phyloP scores from a whole-genome alignment of 225 moss, liverwort and hornwort species.

The Polytrichum formosum region DNA sequence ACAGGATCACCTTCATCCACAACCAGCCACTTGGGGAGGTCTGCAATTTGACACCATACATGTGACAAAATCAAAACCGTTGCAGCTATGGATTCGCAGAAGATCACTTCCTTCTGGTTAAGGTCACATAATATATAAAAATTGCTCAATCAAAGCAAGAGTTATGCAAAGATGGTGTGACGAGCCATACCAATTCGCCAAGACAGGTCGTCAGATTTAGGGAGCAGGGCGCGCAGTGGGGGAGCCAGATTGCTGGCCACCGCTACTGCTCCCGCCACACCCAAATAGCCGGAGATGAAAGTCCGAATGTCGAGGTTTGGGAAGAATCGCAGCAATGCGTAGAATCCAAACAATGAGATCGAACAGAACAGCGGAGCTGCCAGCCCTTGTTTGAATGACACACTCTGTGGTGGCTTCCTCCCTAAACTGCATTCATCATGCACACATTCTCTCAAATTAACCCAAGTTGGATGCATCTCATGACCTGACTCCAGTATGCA shows the following conservation, averaged over 20 bases:
- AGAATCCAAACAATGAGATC: conserved; percentile 85
- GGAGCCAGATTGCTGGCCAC: conserved; percentile 86
- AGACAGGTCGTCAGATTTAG: conserved; percentile 37
- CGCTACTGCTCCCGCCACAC: conserved; percentile 82
- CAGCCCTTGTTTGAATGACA: conserved; percentile 90
- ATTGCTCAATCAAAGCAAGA: too few relatives aligned
- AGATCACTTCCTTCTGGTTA: too few relatives aligned
- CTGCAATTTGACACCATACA: conserved; percentile 29
- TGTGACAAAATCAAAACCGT: not conserved
- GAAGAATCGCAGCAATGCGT: conserved; percentile 84
- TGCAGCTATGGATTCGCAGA: not conserved
- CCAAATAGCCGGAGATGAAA: conserved; percentile 83
- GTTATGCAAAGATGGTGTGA: too few relatives aligned
- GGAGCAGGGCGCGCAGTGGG: conserved; percentile 75
- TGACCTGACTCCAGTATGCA: not conserved
- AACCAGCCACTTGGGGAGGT: conserved; percentile 81
- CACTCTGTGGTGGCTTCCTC: conserved; percentile 78
- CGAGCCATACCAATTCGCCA: conserved; percentile 61
- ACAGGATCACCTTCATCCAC: conserved; percentile 66
- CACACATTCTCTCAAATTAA: not conserved
- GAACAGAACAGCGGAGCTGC: conserved; percentile 87
- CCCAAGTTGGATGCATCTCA: not conserved
- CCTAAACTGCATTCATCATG: conserved; percentile 54
- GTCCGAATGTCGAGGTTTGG: conserved; percentile 78
- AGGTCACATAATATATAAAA: too few relatives aligned